These are phyloP conservation scores for Sugiyamaella neomexicana DNA, from an alignment of 1,139 yeast genomes.

Conservation along the genomic window DNA sequence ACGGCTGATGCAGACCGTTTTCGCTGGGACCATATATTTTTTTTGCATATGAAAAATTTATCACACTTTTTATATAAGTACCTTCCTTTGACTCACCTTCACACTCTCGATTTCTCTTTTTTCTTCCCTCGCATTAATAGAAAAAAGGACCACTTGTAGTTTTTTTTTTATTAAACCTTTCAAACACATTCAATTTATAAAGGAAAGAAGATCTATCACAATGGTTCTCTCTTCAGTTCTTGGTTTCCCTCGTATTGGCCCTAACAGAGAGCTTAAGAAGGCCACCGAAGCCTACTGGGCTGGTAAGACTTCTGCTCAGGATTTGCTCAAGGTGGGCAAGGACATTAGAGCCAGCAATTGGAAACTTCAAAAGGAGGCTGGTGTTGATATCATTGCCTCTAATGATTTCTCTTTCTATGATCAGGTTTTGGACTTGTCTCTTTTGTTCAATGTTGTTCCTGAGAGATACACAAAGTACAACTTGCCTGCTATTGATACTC, in stretches of 20 bases:
- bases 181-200: neutral
- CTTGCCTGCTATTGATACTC: conserved; percentile 84
- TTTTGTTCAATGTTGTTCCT: conserved; percentile 93
- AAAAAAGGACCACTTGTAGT: conserved; percentile 1
- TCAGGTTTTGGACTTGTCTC: conserved; percentile 90
- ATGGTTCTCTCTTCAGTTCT: conserved; percentile 96
- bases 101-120: neutral
- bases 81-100: conserved; percentile 7
- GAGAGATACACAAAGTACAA: conserved; percentile 93
- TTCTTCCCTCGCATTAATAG: conserved; percentile 2
- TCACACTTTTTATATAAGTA: conserved; percentile 5
- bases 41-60: conserved; percentile 10
- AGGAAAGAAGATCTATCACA: conserved; percentile 20
- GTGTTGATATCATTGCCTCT: conserved; percentile 95
- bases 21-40: conserved; percentile 2
- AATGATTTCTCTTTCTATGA: conserved; percentile 98
- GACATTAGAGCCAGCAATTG: conserved; percentile 95
- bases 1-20: conserved; percentile 4
- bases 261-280: conserved; percentile 98
- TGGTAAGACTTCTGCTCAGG: conserved; percentile 86
- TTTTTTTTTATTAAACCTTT: conserved; percentile 10
- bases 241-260: conserved; percentile 98
- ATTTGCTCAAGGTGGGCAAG: conserved; percentile 88
- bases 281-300: conserved; percentile 99
- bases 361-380: conserved; percentile 96